Evolutionary conservation across 2,329 filamentous ascomycete species (phyloP), one percentile per base, ranked within the genome.

Genomic region (Samsoniella hepiali): DNA sequence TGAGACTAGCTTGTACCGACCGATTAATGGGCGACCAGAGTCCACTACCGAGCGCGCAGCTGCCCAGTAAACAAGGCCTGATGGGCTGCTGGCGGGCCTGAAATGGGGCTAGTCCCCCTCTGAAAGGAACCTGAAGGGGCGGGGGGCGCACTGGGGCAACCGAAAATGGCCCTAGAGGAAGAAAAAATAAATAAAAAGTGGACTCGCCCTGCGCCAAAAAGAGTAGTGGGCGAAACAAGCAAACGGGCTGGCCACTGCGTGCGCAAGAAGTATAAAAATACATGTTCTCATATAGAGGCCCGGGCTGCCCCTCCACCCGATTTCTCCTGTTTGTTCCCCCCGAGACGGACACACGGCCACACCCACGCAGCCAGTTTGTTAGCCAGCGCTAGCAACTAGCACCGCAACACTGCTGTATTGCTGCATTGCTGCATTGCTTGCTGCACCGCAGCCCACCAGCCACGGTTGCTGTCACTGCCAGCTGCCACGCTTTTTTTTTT

Each of bases 241-340:
- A 62, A 62, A 62, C 60, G 51, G 60, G 59, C 59, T 62, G 51
- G 59, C 59, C 59, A 56, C 42, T 38, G 51, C 51, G 50, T 40
- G 44, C 32, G 64, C 57, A 54, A 63, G 61, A 62, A 58, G 65
- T 67, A 67, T 65, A 67, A 66, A 67, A 66, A 63, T 67, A 65
- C 65, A 66, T 63, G 38, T 27, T 63, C 47, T 62, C 65, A 64
- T 62, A 64, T 65, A 65, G 62, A 62, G 62, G 54, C 62, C 62
- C 36, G 49, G 57, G 64, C 65, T 64, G 62, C 64, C 58, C 56
- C 54, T 59, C 58, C 40, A 57, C 55, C 62, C 60, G 58, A 60
- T 29, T 65, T 66, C 54, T 58, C 34, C 53, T 54, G 27, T 44
- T 59, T n/a, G 53, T 53, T 27, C 40, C 45, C 62, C 31, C 58